These are phyloP conservation scores for Lithohypha guttulata DNA, from an alignment of 2,329 filamentous ascomycete genomes.

Conservation along the genomic window DNA sequence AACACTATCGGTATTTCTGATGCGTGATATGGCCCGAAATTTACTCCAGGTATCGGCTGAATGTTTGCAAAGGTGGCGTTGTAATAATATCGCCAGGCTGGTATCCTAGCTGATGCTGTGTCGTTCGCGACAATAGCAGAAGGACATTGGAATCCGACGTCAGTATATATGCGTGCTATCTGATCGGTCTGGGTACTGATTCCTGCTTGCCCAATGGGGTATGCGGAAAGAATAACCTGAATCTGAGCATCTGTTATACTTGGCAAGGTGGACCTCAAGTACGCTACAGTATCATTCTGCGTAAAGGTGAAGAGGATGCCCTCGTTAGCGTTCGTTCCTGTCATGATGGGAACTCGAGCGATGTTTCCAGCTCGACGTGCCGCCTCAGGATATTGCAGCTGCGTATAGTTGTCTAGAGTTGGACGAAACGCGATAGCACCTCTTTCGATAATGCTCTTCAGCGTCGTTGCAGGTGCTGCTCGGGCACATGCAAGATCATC, in stretches of 20 bases:
- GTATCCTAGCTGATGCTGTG: constrained; percentile 13
- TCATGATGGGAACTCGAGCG: constrained; percentile 22
- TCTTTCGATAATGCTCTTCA: constrained; percentile 18
- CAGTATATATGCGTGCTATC: constrained; percentile 17
- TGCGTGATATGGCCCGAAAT: constrained; percentile 26
- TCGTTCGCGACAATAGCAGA: constrained; percentile 16
- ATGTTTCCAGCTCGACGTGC: constrained; percentile 12
- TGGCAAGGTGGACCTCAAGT: constrained; percentile 6
- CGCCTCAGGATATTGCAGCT: constrained; percentile 10
- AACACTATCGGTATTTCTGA: constrained; percentile 26
- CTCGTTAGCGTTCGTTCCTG: constrained; percentile 23
- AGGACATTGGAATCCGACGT: constrained; percentile 20
- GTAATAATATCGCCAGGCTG: constrained; percentile 25
- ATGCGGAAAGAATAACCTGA: constrained; percentile 9
- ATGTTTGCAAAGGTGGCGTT: constrained; percentile 25
- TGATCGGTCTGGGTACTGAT: constrained; percentile 12
- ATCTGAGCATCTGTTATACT: constrained; percentile 1
- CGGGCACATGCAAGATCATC: constrained; percentile 18
- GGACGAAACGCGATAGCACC: constrained; percentile 14
- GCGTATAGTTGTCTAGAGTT: constrained; percentile 16
- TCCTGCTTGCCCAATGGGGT: constrained; percentile 14
- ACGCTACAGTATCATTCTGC: constrained; percentile 11
- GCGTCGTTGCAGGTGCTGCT: constrained; percentile 11
- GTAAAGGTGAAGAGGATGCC: constrained; percentile 15
- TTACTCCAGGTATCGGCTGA: constrained; percentile 14